These are phyloP conservation scores for Lodderomyces theae DNA, from an alignment of 1,139 yeast species.

Conservation along the genomic window DNA sequence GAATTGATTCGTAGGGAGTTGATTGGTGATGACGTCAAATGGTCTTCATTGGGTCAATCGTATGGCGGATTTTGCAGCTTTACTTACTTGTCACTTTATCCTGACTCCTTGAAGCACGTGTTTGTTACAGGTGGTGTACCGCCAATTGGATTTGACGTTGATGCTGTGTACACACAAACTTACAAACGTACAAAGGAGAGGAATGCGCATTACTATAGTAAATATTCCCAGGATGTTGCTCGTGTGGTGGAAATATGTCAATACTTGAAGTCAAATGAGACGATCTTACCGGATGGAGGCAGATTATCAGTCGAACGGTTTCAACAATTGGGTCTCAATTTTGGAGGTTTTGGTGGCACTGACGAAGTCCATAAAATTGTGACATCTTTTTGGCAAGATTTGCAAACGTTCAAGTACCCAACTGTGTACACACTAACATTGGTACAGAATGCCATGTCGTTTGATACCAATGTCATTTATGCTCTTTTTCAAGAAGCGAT, in stretches of 20 bases:
- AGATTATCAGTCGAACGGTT: conserved; percentile 47
- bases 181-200: conserved; percentile 46
- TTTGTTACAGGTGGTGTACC: conserved; percentile 59
- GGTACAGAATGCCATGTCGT: conserved; percentile 34
- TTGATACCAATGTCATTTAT: conserved; percentile 53
- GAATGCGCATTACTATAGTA: conserved; percentile 45
- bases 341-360: conserved; percentile 53
- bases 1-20: conserved; percentile 42
- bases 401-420: conserved; percentile 31
- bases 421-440: conserved; percentile 32
- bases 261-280: conserved; percentile 19
- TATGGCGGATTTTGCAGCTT: conserved; percentile 56
- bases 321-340: conserved; percentile 48
- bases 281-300: conserved; percentile 50
- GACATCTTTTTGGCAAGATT: conserved; percentile 36
- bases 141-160: conserved; percentile 42
- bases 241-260: conserved; percentile 37
- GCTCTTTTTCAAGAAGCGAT: conserved; percentile 59
- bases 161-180: conserved; percentile 49
- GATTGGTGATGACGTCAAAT: conserved; percentile 30
- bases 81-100: conserved; percentile 48
- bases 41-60: conserved; percentile 57
- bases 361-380: conserved; percentile 45
- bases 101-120: conserved; percentile 37
- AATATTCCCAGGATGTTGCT: conserved; percentile 45